Percentiles rank a stretch among this genome's conserved stretches.
These are phyloP conservation scores for Colletotrichum sp. DNA, from an alignment of 2,329 filamentous ascomycete genomes.

Conservation along the genomic window DNA sequence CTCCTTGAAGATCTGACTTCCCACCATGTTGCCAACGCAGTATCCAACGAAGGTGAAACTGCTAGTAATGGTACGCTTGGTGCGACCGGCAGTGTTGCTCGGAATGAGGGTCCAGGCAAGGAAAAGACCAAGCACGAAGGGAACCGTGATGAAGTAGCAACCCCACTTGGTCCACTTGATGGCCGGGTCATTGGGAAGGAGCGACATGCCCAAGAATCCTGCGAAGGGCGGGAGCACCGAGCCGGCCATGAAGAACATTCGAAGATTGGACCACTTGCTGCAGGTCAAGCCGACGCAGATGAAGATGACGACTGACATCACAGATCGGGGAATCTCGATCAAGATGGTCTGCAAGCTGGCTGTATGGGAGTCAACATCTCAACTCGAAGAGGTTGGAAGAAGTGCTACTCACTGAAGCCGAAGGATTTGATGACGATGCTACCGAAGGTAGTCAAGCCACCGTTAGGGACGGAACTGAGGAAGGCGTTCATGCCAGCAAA, in stretches of 20 bases:
- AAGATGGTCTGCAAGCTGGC: conserved; percentile 41
- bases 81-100: conserved; percentile 50
- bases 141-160: conserved; percentile 40
- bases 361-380: neutral
- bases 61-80: conserved; percentile 50
- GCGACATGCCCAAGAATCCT: conserved; percentile 40
- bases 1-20: conserved; percentile 49
- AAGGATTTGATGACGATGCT: conserved; percentile 38
- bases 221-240: conserved; percentile 38
- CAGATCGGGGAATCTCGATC: conserved; percentile 37
- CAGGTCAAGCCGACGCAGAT: conserved; percentile 36
- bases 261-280: conserved; percentile 36
- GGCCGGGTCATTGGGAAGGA: conserved; percentile 35
- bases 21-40: conserved; percentile 52
- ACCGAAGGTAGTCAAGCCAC: conserved; percentile 38
- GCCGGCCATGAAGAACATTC: conserved; percentile 42
- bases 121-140: conserved; percentile 26
- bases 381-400: rapidly evolving
- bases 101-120: conserved; percentile 34
- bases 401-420: conserved; percentile 34
- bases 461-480: conserved; percentile 39
- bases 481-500: conserved; percentile 42
- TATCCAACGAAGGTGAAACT: conserved; percentile 51
- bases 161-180: conserved; percentile 43
- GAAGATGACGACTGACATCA: conserved; percentile 39